Conservation (phyloP, 306 rosid genomes). For the Inga laurina region DNA sequence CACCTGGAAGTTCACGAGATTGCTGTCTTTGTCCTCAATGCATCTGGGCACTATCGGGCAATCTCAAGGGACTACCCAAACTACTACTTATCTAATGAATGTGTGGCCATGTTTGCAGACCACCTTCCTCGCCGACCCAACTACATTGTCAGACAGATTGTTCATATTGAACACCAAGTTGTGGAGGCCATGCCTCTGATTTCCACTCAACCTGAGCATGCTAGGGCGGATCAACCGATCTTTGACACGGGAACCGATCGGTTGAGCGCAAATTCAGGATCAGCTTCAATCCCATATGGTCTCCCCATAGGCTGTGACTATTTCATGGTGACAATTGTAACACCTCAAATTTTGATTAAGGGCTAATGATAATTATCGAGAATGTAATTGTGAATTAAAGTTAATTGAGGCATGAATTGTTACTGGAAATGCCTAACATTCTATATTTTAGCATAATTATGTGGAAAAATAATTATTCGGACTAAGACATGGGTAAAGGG, state of each 20-base stretch:
- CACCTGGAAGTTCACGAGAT: constrained; percentile 82
- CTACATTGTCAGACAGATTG: constrained; percentile 92
- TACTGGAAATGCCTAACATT: too few species aligned
- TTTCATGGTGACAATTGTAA: constrained; percentile 61
- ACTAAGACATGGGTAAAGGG: too few species aligned
- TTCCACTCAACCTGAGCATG: constrained; percentile 43
- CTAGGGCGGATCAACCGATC: constrained; percentile 40
- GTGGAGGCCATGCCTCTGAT: constrained; percentile 54
- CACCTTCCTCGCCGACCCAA: constrained; percentile 73
- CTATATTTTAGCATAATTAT: too few species aligned
- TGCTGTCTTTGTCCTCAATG: constrained; percentile 79
- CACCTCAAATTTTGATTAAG: too few species aligned
- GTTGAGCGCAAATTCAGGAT: constrained; percentile 95
- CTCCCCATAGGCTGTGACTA: constrained; percentile 93
- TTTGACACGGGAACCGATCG: constrained; percentile 57
- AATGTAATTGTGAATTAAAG: too few species aligned
- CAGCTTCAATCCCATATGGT: constrained; percentile 73
- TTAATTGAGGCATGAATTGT: too few species aligned
- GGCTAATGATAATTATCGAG: too few species aligned
- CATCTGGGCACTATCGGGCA: constrained; percentile 79
- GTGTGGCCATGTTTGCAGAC: constrained; percentile 82
- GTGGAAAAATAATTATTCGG: too few species aligned
- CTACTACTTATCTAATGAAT: constrained; percentile 82
- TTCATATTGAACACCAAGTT: constrained; percentile 82
- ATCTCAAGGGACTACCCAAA: constrained; percentile 71